Base-by-base conservation (phyloP, 2,329 filamentous ascomycete species). In the Didymella arachidicola region DNA sequence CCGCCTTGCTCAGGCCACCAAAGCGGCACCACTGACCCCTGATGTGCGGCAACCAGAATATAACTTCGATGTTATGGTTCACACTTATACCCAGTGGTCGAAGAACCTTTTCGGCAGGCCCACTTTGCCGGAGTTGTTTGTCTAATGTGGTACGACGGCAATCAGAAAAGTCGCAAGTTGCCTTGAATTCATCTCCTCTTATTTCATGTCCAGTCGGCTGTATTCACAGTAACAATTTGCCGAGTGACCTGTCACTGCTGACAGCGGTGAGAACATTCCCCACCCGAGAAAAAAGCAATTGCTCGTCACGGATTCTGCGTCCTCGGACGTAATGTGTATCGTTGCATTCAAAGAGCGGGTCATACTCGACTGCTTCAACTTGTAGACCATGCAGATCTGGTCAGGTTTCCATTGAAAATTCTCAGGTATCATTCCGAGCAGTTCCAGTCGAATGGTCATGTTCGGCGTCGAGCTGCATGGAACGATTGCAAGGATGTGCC, bases 281-380 rank as follows among this genome's bases (percentile, higher is more conserved):
- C 55, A 44, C 43, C 7, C 18, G 18, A 26, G 25, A 11, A 47
- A 57, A 57, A 58, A 58, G 55, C 43, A 58, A 49, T 32, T 44
- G 30, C 25, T 38, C 29, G n/a, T 8, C 18, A 19, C 18, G 22
- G n/a, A n/a, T 19, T 57, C 5, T 41, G 34, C 22, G 16, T 12
- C n/a, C 30, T 43, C 34, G 29, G 43, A 55, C 52, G 34, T 34
- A 16, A 30, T 25, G 38, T 22, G 22, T 22, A 22, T 11, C 29
- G 5, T 18, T 25, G 36, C 19, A 14, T 41, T 29, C 29, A 26
- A 18, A 22, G 16, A 43, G 30, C 12, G 27, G 25, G 18, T 50
- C 30, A n/a, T 19, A 26, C 7, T 12, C 8, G 25, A 26, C 26
- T 26, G 19, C 36, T n/a, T n/a, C n/a, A n/a, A n/a, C n/a, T 26